Evolutionary conservation across 345 rosid species (phyloP).

Genomic region (Salix purpurea): DNA sequence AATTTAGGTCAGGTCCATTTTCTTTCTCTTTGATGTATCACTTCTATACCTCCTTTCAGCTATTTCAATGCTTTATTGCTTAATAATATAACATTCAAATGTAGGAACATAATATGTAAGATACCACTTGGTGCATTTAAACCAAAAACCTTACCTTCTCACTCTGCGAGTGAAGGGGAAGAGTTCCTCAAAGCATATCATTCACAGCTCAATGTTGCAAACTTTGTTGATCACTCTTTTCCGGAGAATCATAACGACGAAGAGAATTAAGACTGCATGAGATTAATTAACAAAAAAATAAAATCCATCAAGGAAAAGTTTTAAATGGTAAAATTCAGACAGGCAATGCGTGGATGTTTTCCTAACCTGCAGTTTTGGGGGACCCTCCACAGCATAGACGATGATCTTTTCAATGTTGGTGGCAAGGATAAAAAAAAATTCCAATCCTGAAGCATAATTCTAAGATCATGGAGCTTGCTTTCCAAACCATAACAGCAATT

Average conservation of each 20-base stretch:
- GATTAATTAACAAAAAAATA: neutral
- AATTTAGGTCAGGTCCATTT: neutral
- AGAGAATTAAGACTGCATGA: conserved; percentile 49
- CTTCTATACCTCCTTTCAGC: neutral
- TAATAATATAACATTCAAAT: neutral
- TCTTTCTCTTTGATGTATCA: too few relatives aligned
- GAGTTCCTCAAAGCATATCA: neutral
- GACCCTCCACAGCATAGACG: conserved; percentile 54
- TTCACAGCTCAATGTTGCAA: conserved; percentile 18
- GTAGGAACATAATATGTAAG: neutral
- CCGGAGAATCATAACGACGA: conserved; percentile 19
- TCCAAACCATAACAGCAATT: conserved; percentile 79
- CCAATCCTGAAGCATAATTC: conserved; percentile 81
- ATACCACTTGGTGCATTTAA: neutral
- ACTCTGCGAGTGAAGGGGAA: neutral
- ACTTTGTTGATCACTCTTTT: conserved; percentile 12
- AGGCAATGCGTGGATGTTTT: neutral
- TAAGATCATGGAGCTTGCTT: conserved; percentile 71
- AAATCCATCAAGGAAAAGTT: neutral
- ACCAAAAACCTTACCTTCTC: conserved; percentile 17
- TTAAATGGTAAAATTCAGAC: neutral
- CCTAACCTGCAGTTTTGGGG: conserved; percentile 81
- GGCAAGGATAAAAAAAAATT: conserved; percentile 54
- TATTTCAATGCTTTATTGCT: neutral
- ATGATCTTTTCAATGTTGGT: conserved; percentile 37